Evolutionary conservation across 495 filamentous ascomycete species (phyloP).

Genomic region (Penicillium cosmopolitanum): DNA sequence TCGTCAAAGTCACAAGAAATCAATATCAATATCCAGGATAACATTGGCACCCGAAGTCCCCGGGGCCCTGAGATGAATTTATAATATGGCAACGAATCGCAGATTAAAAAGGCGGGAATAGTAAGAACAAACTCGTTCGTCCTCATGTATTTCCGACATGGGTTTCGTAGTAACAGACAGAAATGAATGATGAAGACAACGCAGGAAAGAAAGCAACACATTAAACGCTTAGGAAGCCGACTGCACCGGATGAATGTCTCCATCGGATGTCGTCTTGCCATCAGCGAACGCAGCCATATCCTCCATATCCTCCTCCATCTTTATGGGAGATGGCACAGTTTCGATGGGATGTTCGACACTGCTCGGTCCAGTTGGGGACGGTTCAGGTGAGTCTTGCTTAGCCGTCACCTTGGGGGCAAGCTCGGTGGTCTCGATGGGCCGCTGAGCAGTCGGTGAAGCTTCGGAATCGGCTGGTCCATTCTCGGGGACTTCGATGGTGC

Average conservation of each 20-base stretch:
- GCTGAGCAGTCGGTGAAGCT: slow-evolving; percentile 9
- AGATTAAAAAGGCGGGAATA: background rate
- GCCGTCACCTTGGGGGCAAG: slow-evolving; percentile 6
- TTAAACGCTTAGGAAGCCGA: slow-evolving; percentile 1
- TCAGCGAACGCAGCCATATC: slow-evolving; percentile 34
- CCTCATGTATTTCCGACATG: slow-evolving; percentile 11
- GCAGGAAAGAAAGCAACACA: slow-evolving; percentile 8
- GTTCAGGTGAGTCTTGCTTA: slow-evolving; percentile 18
- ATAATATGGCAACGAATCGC: background rate
- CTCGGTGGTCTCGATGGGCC: slow-evolving; percentile 4
- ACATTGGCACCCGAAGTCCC: background rate
- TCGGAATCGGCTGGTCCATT: slow-evolving; percentile 5
- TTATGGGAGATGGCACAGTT: slow-evolving; percentile 13
- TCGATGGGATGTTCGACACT: slow-evolving; percentile 5
- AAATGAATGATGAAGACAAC: background rate
- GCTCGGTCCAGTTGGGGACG: slow-evolving; percentile 7
- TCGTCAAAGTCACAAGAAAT: background rate
- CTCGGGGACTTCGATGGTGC: slow-evolving; percentile 10
- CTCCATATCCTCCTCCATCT: slow-evolving; percentile 32
- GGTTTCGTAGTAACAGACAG: slow-evolving; percentile 1
- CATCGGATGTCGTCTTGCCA: slow-evolving; percentile 38
- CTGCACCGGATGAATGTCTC: slow-evolving; percentile 17
- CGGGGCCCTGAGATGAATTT: background rate
- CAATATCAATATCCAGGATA: background rate
- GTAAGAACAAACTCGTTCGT: slow-evolving; percentile 1